Evolutionary conservation across 1,139 yeast genomes (phyloP), one percentile per base, ranked within the genome.

Genomic region (Meyerozyma athensensis): DNA sequence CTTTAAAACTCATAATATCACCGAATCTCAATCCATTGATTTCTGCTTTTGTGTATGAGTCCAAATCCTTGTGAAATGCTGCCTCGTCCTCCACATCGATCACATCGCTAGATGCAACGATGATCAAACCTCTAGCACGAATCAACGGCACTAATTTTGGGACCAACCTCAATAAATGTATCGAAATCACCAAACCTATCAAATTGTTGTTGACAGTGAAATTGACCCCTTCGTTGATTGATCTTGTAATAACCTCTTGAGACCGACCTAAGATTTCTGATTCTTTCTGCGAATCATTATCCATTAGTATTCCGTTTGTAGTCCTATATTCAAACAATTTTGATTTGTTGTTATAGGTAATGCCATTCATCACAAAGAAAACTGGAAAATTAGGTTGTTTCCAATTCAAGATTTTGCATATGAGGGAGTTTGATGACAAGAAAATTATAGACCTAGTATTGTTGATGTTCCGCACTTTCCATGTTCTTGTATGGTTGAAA

Each of bases 321-420:
- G 73, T 62, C 41, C 72, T 53, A 4, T 65, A 59, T 45, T 68
- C 74, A 43, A 70, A 70, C 7, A 38, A 40, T 13, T 47, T 46
- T 28, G 51, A 43, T 2, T 47, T 33, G 41, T 45, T 47, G 44
- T 66, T 63, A 54, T 59, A 76, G 23, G 67, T 66, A 26, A 81
- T 66, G 9, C 87, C 86, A 50, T 79, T 82, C 77, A 90, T 78
- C 37, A 81, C 77, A 60, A 86, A 84, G 48, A 92, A 82, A 1
- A 92, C 97, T 0, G 98, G 97, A 61, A 85, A 92, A 59, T 90
- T 92, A 4, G 98, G 98, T 61, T 92, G 98, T 60, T 92, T 92
- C 98, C 98, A 92, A 59, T 92, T 92, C 49, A 92, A 68, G 36
- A 87, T 85, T 14, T 96, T 87, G 61, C 98, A 92, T 14, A 89